Evolutionary conservation across 371 early-diverging fungal species (phyloP).

Genomic region (Phascolomyces articulosus): DNA sequence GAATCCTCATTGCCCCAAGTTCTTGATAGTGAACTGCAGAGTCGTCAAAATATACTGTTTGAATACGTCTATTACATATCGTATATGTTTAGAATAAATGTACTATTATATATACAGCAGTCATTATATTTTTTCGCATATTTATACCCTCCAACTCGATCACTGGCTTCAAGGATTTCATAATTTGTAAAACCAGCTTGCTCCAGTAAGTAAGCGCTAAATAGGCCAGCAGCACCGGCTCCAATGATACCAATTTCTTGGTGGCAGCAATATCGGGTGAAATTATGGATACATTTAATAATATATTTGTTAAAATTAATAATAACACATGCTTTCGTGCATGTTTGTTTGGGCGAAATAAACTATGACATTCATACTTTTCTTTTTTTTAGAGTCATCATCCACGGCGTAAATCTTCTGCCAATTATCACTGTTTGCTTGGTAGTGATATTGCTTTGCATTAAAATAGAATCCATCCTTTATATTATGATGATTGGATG

Average conservation of each 20-base stretch:
- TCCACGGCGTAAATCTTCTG: neutral
- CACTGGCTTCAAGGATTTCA: constrained; percentile 34
- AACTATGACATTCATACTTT: neutral
- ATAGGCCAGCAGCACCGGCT: constrained; percentile 38
- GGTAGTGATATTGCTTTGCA: neutral
- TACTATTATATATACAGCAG: too few species aligned
- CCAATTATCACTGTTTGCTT: neutral
- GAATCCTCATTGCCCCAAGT: constrained; percentile 34
- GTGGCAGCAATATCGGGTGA: too few species aligned
- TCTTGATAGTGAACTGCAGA: constrained; percentile 27
- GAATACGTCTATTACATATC: constrained; percentile 22
- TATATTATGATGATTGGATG: neutral
- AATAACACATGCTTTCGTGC: too few species aligned
- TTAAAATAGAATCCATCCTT: neutral
- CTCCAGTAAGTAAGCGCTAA: constrained; percentile 30
- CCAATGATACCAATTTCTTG: constrained; percentile 39
- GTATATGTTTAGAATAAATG: neutral
- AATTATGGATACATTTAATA: too few species aligned
- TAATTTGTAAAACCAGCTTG: constrained; percentile 33
- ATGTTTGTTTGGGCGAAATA: too few species aligned
- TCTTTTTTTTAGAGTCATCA: neutral
- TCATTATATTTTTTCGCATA: neutral
- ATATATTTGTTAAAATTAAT: too few species aligned
- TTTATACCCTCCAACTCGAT: constrained; percentile 33
- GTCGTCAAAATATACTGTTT: constrained; percentile 31